phyloP scores from a whole-genome alignment of 1,139 yeast genomes.

The Taphrina deformans region DNA sequence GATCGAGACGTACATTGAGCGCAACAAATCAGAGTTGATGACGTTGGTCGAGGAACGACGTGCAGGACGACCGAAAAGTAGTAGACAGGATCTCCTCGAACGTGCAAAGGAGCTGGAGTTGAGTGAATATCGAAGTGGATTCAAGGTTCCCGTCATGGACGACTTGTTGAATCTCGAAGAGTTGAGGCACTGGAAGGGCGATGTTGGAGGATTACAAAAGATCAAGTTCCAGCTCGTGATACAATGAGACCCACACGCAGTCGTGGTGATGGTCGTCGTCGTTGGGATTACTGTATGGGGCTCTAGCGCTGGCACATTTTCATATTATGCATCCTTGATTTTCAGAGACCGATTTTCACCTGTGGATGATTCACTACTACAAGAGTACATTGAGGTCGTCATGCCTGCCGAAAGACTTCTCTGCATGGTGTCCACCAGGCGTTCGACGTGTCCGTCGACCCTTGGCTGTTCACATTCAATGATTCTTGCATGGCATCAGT shows the following conservation, averaged over 20 bases:
- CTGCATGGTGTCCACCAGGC: conserved; percentile 6
- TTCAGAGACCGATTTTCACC: no score
- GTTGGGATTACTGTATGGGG: no score
- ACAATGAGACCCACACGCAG: no score
- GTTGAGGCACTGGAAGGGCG: conserved; percentile 28
- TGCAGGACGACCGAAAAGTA: conserved; percentile 25
- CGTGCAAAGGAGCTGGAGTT: conserved; percentile 12
- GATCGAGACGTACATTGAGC: conserved; percentile 20
- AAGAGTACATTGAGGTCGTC: not conserved
- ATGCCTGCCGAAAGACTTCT: conserved; percentile 11
- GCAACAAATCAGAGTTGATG: conserved; percentile 25
- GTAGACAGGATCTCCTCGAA: conserved; percentile 24
- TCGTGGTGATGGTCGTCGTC: no score
- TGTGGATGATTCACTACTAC: no score
- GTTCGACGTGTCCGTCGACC: conserved; percentile 2
- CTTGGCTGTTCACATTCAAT: not conserved
- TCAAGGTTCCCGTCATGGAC: conserved; percentile 29
- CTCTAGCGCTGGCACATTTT: no score
- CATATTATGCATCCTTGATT: no score
- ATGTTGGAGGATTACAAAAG: conserved; percentile 30
- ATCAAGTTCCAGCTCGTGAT: conserved; percentile 1
- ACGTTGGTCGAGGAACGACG: conserved; percentile 15
- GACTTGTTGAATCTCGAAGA: conserved; percentile 18
- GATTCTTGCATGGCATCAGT: conserved; percentile 16
- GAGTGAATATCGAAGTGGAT: conserved; percentile 25